Percentiles rank a stretch among this genome's conserved stretches.
These are phyloP conservation scores for Acrodontium crateriforme DNA, from an alignment of 2,329 filamentous ascomycete species.

Conservation along the genomic window DNA sequence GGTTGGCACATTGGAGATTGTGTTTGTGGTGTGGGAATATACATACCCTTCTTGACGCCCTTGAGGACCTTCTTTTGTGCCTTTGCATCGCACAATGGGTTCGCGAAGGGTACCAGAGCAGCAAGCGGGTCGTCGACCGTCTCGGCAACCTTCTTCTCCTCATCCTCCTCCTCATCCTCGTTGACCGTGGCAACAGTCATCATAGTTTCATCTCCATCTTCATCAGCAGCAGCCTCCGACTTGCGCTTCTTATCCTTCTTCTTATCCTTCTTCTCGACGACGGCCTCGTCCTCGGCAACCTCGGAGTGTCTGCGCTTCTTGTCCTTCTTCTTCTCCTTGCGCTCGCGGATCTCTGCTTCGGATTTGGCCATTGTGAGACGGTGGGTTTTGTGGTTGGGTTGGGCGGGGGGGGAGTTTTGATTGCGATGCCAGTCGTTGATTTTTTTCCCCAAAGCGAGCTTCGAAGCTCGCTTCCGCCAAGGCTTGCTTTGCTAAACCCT, in stretches of 20 bases:
- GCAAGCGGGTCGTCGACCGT: too few species aligned
- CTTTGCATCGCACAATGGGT: conserved; percentile 70
- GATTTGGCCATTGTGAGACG: too few species aligned
- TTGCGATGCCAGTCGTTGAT: too few species aligned
- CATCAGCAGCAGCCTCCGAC: conserved; percentile 33
- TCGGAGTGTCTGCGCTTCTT: conserved; percentile 18
- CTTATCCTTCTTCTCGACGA: conserved; percentile 16
- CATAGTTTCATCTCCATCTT: conserved; percentile 15
- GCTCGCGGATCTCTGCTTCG: conserved; percentile 4
- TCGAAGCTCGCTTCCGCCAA: too few species aligned
- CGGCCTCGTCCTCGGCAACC: conserved; percentile 6
- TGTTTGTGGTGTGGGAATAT: not conserved
- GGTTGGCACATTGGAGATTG: conserved; percentile 1
- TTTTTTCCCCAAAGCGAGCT: too few species aligned
- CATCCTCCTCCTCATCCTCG: conserved; percentile 28
- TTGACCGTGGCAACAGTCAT: conserved; percentile 22
- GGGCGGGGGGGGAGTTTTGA: too few species aligned
- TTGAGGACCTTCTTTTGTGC: conserved; percentile 52
- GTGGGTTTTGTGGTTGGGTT: too few species aligned
- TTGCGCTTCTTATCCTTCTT: conserved; percentile 26
- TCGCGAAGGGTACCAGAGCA: conserved; percentile 69
- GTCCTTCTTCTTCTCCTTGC: conserved; percentile 7
- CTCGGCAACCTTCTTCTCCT: conserved; percentile 23
- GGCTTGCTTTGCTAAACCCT: too few species aligned
- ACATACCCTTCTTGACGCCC: conserved; percentile 46